Evolutionary conservation across 768 basidiomycete genomes (phyloP), one percentile per base, ranked within the genome.

Genomic region (Auriscalpium microsporum): DNA sequence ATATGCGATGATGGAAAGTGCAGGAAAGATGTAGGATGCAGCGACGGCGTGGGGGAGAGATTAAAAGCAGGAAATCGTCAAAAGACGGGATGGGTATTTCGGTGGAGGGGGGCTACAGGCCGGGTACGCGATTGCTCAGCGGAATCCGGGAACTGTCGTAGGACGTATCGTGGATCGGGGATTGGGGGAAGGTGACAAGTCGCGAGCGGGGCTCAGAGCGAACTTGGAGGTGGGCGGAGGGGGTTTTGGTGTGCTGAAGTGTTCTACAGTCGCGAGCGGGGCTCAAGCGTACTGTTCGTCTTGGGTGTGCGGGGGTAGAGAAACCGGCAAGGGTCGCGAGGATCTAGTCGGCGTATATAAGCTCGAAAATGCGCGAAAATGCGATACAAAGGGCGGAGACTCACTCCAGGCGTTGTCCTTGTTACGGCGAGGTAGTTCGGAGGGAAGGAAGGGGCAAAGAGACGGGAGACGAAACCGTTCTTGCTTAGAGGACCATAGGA

Each of bases 291-390:
- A 72, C 69, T 72, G 69, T 65, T 70, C 63, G 67, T 66, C 70
- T 71, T 70, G 68, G 69, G 68, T 59, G 53, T 42, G 71, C 72
- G 78, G 86, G 80, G 66, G 63, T 61, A 71, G 73, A 71, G 86
- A 79, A 74, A 83, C 86, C 87, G 86, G 78, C 84, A 90, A 91
- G 90, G 89, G 89, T 91, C 88, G 88, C 88, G 88, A 91, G 89
- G 55, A 80, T 81, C 85, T 89, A 7, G 65, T 45, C 37, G 21
- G 53, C 38, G 38, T 11, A 33, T 56, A 51, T 45, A 48, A 51
- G 56, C 44, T 34, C 33, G 44, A 23, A 33, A n/a, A 38, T 23
- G 8, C 35, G 40, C 4, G 8, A 8, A 28, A 28, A 28, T 2
- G 40, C 33, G 46, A 49, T 28, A 35, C 40, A 58, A 40, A 7